Conservation (phyloP, 208 protist genomes). For the Acanthamoeba castellanii region DNA sequence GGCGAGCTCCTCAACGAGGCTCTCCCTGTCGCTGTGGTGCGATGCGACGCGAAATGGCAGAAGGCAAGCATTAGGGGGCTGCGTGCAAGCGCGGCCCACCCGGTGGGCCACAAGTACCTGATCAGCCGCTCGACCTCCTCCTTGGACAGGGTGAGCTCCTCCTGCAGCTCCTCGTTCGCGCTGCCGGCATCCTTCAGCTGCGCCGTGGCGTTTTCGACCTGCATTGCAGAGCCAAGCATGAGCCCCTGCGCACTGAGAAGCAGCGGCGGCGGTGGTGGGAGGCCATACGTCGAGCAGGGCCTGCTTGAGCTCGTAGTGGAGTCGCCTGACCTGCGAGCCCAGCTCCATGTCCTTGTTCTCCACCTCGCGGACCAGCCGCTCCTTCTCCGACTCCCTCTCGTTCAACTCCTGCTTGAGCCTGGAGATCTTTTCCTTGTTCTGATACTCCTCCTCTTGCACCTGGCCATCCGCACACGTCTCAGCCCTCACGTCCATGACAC, state of each 20-base stretch:
- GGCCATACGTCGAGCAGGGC: slow-evolving; percentile 3
- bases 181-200: neutral
- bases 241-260: no score
- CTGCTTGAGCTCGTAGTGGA: slow-evolving; percentile 62
- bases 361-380: neutral
- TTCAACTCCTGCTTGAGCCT: slow-evolving; percentile 44
- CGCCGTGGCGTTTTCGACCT: neutral
- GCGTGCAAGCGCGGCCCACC: no score
- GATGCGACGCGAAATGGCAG: neutral
- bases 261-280: neutral
- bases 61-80: neutral
- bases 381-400: slow-evolving; percentile 27
- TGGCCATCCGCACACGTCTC: neutral
- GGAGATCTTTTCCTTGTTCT: slow-evolving; percentile 15
- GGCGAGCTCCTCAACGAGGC: neutral
- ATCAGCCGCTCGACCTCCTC: neutral
- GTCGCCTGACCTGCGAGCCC: slow-evolving; percentile 9
- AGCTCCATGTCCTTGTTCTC: slow-evolving; percentile 65
- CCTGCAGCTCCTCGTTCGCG: neutral
- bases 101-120: neutral
- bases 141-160: neutral
- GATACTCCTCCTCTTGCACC: slow-evolving; percentile 51
- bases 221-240: neutral
- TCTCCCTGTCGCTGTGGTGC: neutral
- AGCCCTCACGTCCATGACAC: no score